Evolutionary conservation across 345 rosid species (phyloP), one percentile per base, ranked within the genome.

Genomic region (Erodium maritimum): DNA sequence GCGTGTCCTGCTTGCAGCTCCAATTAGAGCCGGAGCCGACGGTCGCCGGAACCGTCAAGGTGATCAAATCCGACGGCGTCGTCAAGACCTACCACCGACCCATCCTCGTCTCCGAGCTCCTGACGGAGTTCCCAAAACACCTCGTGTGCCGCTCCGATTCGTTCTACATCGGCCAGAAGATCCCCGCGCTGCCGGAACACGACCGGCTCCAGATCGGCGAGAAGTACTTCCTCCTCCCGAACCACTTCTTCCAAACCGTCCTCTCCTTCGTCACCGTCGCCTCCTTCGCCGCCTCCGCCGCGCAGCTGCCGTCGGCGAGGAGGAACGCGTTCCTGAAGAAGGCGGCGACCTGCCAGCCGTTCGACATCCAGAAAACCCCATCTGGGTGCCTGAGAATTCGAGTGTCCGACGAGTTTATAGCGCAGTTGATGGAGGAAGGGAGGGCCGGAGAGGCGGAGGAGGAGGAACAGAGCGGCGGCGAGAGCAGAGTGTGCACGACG

Each of bases 111-210:
- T 75, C 87, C 0, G 76, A 87, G 56, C 71, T 87, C 17, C 65
- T 80, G 67, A 21, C 19, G 37, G 78, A 80, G 60, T 80, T 78
- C 37, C 87, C 88, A 0, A 84, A 82, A 58, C 95, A 87, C 71
- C 55, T 77, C 65, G 74, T 87, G 5, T 87, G 88, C 63, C 73
- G 82, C 21, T 84, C 87, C 0, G 87, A 84, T 61, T 71, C 73
- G 0, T 76, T 87, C 29, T 84, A 76, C 77, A 87, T 87, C 23
- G 95, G 95, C 7, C 91, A 80, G 54, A 84, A 79, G 58, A 82
- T 82, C 8, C 91, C 83, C 1, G 63, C 81, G 34, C 74, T 87
- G 13, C 71, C 91, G 0, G 79, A 64, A 50, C 57, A 71, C 65
- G 91, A 87, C 23, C 69, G 71, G 23, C 88, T 87, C 46, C 81